Base-by-base conservation (phyloP, 2,329 filamentous ascomycete species). In the Scedosporium boydii region DNA sequence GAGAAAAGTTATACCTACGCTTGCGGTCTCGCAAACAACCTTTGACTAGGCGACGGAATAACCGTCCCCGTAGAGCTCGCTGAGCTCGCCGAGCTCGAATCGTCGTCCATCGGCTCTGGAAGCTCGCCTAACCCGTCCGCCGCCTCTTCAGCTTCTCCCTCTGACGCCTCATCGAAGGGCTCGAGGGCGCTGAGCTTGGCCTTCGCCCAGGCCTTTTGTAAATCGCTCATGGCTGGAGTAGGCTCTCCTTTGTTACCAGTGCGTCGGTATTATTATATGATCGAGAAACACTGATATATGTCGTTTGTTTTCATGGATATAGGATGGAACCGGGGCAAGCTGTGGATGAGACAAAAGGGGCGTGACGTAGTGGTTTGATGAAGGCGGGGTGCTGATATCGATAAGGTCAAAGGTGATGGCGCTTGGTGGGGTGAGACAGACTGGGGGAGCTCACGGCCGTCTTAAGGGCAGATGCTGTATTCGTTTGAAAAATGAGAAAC, bases 31-130 rank as follows among this genome's bases (percentile, higher is more conserved):
- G 88, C 88, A 76, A 92, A 91, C 48, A 92, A 78, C 65, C 87
- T 87, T 68, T 87, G 85, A 67, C 84, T 88, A 6, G 85, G 84
- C 4, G 89, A 90, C 0, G 93, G 91, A 66, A 91, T 88, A 65
- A 98, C 83, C n/a, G 93, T 98, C 27, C 93, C 92, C 3, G 92
- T 91, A 1, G 93, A 97, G 3, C 93, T 96, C 12, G 70, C 70
- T 1, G 70, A 71, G 4, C 89, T 96, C 14, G 90, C 84, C 7
- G 86, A 88, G 1, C 87, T 90, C 14, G 87, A 89, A 72, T 90
- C 87, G 68, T 90, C 83, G 60, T 78, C 80, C 51, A 74, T 71
- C 60, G 77, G 70, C 62, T 77, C 75, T 6, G 73, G 61, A 5
- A 58, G 10, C 14, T 51, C 51, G 2, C 34, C 44, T 4, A 61